Percentiles rank a stretch among this genome's conserved stretches.
Conservation (phyloP, 257 asterid genomes). For the Solanum pinnatisectum region DNA sequence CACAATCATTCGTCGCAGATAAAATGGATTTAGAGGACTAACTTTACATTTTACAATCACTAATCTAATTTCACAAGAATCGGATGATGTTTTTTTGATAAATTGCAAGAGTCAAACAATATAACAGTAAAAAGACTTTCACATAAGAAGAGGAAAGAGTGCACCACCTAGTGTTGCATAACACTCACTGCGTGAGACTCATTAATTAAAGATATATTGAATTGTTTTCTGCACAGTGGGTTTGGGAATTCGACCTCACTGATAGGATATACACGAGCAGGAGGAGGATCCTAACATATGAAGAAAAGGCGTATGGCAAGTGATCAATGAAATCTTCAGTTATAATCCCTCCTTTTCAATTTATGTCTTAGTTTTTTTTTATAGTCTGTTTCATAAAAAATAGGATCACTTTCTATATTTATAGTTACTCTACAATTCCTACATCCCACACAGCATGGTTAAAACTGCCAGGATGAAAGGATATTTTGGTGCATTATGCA, state of each 20-base stretch:
- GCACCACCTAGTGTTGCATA: not conserved
- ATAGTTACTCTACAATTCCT: not conserved
- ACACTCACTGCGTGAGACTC: not conserved
- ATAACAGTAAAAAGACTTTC: not conserved
- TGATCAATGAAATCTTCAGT: not conserved
- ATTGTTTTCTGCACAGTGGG: not conserved
- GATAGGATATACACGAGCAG: not conserved
- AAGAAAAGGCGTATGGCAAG: not conserved
- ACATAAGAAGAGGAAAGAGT: not conserved
- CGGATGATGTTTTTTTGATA: not conserved
- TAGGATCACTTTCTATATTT: not conserved
- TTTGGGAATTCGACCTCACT: not conserved
- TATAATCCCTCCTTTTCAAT: not conserved
- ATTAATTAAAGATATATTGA: not conserved
- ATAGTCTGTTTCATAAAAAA: not conserved
- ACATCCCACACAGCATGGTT: not conserved
- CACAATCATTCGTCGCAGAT: not conserved
- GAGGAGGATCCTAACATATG: not conserved
- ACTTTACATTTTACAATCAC: not conserved
- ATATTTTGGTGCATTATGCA: not conserved
- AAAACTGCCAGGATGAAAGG: not conserved
- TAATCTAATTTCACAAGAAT: not conserved
- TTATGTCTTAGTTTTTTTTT: not conserved
- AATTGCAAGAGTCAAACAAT: not conserved
- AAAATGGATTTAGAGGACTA: not conserved